phyloP scores from a whole-genome alignment of 371 early-diverging fungal genomes.

The Choanephora cucurbitarum region DNA sequence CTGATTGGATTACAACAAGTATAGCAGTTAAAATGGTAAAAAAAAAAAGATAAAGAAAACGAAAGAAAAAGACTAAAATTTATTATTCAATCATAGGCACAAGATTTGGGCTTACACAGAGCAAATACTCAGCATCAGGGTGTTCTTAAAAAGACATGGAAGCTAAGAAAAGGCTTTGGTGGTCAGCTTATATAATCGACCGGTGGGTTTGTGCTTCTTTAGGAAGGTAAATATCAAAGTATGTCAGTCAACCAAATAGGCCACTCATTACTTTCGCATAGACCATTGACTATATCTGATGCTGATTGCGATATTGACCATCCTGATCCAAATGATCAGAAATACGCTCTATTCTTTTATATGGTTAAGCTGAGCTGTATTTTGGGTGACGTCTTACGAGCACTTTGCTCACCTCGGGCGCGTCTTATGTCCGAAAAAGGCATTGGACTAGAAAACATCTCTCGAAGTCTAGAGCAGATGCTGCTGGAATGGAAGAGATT shows the following conservation, averaged over 20 bases:
- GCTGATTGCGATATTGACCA: conserved; percentile 48
- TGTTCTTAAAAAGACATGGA: conserved; percentile 22
- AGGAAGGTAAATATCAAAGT: conserved; percentile 33
- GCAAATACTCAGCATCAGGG: conserved; percentile 30
- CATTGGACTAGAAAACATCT: conserved; percentile 24
- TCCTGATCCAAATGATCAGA: conserved; percentile 14
- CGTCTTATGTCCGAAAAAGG: conserved; percentile 27
- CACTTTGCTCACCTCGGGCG: conserved; percentile 38
- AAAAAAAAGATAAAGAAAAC: not conserved
- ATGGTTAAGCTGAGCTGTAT: conserved; percentile 36
- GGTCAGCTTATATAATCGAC: conserved; percentile 48
- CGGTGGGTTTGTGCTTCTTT: conserved; percentile 44
- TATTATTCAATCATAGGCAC: conserved; percentile 23
- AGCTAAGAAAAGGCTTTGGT: conserved; percentile 42
- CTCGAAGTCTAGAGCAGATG: conserved; percentile 21
- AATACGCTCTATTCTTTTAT: conserved; percentile 20
- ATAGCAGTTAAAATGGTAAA: conserved; percentile 46
- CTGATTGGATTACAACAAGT: conserved; percentile 40
- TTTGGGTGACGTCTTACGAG: conserved; percentile 35
- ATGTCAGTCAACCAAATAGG: not conserved
- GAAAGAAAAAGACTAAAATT: not conserved
- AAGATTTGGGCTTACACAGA: conserved; percentile 46
- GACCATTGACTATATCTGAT: conserved; percentile 44
- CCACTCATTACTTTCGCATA: conserved; percentile 3
- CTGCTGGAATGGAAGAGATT: conserved; percentile 31